phyloP scores from a whole-genome alignment of 257 asterid genomes.

The Perilla frutescens region DNA sequence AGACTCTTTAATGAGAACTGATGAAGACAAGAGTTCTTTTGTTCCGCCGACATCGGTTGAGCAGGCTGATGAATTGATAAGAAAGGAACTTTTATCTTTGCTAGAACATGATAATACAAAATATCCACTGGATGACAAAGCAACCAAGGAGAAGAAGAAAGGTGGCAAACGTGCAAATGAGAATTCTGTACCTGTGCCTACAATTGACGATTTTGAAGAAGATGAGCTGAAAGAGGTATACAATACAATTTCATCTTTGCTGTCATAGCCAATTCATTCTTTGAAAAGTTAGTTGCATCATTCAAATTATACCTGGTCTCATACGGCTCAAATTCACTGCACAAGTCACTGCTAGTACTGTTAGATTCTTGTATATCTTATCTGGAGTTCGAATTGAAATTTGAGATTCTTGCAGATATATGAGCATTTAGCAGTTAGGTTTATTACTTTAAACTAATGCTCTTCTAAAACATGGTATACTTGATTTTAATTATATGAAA shows the following conservation, averaged over 20 bases:
- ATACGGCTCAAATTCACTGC: background rate
- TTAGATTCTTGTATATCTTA: background rate
- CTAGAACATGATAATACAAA: slow-evolving; percentile 91
- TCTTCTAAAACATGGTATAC: background rate
- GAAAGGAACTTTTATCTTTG: slow-evolving; percentile 82
- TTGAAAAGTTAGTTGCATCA: background rate
- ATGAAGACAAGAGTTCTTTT: slow-evolving; percentile 90
- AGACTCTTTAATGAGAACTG: slow-evolving; percentile 69
- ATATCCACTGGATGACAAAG: slow-evolving; percentile 80
- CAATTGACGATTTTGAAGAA: slow-evolving; percentile 83
- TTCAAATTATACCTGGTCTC: slow-evolving; percentile 3
- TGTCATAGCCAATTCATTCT: background rate
- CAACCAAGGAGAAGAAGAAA: slow-evolving; percentile 82
- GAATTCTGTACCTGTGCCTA: slow-evolving; percentile 58
- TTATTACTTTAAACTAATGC: background rate
- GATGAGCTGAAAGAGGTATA: slow-evolving; percentile 82
- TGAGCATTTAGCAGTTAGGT: background rate
- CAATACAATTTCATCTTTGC: background rate
- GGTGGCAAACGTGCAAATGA: slow-evolving; percentile 64
- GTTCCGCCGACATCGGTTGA: slow-evolving; percentile 91
- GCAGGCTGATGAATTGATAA: slow-evolving; percentile 93
- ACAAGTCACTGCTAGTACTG: background rate
- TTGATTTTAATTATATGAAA: background rate
- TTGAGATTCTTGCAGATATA: background rate
- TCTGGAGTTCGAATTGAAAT: slow-evolving; percentile 1